Percentiles rank a stretch among this genome's conserved stretches.
Conservation (phyloP, 129 eudicot genomes). For the Pulicaria dysenterica region DNA sequence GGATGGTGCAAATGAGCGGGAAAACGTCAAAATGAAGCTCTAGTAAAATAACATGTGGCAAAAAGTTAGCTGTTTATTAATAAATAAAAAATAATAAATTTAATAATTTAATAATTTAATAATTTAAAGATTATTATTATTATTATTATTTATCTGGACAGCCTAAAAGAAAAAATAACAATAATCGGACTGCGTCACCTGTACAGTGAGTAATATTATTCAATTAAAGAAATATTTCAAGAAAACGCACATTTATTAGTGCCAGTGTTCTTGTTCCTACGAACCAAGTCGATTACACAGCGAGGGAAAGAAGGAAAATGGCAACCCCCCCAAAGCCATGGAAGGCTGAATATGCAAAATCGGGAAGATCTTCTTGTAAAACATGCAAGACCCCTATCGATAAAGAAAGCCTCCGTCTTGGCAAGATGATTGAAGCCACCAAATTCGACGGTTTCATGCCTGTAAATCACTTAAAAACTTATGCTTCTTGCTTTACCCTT, state of each 20-base stretch:
- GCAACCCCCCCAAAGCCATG: constrained; percentile 89
- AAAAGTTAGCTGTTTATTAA: too few relatives aligned
- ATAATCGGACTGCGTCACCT: too few relatives aligned
- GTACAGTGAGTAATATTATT: too few relatives aligned
- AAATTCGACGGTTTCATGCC: constrained; percentile 96
- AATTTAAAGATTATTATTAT: too few relatives aligned
- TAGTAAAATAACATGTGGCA: too few relatives aligned
- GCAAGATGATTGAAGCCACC: constrained; percentile 77
- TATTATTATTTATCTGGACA: too few relatives aligned
- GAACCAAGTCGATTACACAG: constrained; percentile 16
- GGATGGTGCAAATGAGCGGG: too few relatives aligned
- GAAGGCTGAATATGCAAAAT: constrained; percentile 94
- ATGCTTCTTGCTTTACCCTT: background rate
- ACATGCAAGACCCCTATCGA: constrained; percentile 70
- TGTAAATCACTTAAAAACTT: constrained; percentile 33
- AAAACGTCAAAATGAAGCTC: too few relatives aligned
- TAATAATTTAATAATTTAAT: too few relatives aligned
- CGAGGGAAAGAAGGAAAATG: constrained; percentile 41
- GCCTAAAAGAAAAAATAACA: too few relatives aligned
- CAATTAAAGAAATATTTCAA: background rate
- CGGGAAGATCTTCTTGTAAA: constrained; percentile 80
- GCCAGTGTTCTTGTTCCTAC: constrained; percentile 3
- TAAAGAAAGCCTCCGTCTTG: constrained; percentile 69
- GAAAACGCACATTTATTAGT: background rate
- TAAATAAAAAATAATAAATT: too few relatives aligned